A percentile compares a stretch with the other conserved stretches of the same genome.
Evolutionary conservation across 1,284 basidiomycete species (phyloP).

Genomic region (Rhodotorula sp.): DNA sequence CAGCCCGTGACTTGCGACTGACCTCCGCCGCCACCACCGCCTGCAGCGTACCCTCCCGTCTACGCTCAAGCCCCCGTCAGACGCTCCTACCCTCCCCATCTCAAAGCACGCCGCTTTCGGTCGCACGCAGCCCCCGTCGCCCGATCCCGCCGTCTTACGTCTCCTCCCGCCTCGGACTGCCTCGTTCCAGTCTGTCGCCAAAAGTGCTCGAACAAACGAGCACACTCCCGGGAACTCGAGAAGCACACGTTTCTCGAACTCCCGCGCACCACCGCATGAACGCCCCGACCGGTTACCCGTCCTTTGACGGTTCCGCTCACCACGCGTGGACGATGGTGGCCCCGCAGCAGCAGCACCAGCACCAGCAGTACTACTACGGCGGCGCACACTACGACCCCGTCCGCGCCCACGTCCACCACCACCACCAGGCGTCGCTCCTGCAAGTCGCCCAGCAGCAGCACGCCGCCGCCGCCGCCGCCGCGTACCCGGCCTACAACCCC

Average conservation of each 20-base stretch:
- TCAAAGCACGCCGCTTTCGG: background rate
- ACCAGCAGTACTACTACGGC: slow-evolving; percentile 10
- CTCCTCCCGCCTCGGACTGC: background rate
- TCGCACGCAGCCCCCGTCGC: background rate
- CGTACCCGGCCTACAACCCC: slow-evolving; percentile 16
- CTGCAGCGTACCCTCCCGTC: background rate
- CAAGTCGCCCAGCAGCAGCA: slow-evolving; percentile 13
- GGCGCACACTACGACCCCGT: slow-evolving; percentile 18
- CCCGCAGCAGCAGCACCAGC: slow-evolving; percentile 8
- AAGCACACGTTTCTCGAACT: slow-evolving; percentile 28
- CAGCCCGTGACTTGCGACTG: background rate
- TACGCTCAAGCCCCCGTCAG: background rate
- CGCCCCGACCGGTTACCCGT: slow-evolving; percentile 26
- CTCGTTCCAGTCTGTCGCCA: slow-evolving; percentile 3
- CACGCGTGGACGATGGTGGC: slow-evolving; percentile 29
- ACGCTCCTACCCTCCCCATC: background rate
- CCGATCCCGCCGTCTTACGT: background rate
- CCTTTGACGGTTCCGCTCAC: slow-evolving; percentile 29
- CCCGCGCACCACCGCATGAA: slow-evolving; percentile 31
- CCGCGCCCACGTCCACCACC: slow-evolving; percentile 9
- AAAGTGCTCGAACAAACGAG: slow-evolving; percentile 30
- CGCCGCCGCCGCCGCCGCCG: background rate
- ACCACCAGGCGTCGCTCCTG: slow-evolving; percentile 19
- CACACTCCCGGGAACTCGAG: slow-evolving; percentile 32
- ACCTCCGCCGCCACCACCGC: background rate